Conservation (phyloP, 2,329 filamentous ascomycete species). For the Chalaropsis ovoidea region DNA sequence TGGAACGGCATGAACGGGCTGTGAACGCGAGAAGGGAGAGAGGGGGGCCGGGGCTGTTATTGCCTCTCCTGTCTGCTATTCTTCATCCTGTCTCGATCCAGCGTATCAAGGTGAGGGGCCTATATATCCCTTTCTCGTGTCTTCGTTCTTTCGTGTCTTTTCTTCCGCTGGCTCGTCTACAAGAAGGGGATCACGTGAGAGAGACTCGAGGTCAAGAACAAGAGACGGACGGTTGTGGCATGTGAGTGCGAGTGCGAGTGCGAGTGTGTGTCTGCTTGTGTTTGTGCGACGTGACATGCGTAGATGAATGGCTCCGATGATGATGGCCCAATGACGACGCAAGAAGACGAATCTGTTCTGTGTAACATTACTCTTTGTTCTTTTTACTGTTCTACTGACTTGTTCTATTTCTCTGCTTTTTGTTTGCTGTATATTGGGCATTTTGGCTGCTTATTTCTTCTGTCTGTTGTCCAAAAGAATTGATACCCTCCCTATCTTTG, state of each 20-base stretch:
- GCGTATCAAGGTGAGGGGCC: constrained; percentile 4
- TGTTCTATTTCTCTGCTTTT: not conserved
- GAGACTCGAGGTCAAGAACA: not conserved
- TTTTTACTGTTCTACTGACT: not conserved
- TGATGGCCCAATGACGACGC: constrained; percentile 3
- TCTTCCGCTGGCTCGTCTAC: not conserved
- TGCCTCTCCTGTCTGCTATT: not conserved
- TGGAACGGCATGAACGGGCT: constrained; percentile 34
- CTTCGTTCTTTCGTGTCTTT: not conserved
- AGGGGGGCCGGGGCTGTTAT: not conserved
- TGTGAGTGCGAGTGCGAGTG: not conserved
- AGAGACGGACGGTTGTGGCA: not conserved
- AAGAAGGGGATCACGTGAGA: not conserved
- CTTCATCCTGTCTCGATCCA: not conserved
- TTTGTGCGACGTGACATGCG: constrained; percentile 1
- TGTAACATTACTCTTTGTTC: not conserved
- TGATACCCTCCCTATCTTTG: constrained; percentile 6
- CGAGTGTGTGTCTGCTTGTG: not conserved
- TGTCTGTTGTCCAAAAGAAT: constrained; percentile 2
- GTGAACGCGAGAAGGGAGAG: not conserved
- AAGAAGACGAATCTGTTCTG: not conserved
- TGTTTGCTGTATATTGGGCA: constrained; percentile 3
- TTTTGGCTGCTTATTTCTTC: not conserved
- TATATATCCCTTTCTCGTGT: not conserved
- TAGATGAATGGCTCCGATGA: not conserved